phyloP scores from a whole-genome alignment of 2,329 filamentous ascomycete species.

The Colletotrichum sp. region DNA sequence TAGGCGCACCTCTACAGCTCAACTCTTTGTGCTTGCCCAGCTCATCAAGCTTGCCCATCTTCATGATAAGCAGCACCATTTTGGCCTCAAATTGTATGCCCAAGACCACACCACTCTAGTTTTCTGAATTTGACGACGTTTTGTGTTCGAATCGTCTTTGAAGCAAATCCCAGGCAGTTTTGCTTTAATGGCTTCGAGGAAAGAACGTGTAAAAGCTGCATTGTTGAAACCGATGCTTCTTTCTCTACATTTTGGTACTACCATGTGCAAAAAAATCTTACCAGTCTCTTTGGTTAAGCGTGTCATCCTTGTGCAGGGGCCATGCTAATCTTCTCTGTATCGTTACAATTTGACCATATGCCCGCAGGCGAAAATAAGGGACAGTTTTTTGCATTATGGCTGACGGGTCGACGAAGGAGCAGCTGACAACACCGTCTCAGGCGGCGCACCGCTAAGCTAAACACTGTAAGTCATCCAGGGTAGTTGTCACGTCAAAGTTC shows the following conservation, averaged over 20 bases:
- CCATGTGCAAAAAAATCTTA: background rate
- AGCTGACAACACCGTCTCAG: background rate
- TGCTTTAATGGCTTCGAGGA: background rate
- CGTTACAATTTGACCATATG: background rate
- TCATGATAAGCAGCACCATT: background rate
- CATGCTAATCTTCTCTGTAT: conserved; percentile 5
- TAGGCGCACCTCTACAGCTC: background rate
- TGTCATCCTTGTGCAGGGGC: background rate
- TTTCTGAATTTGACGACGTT: background rate
- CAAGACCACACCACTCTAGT: background rate
- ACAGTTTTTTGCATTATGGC: background rate
- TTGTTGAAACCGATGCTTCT: background rate
- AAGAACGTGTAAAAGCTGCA: background rate
- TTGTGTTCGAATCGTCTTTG: background rate
- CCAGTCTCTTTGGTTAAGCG: background rate
- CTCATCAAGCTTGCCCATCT: background rate
- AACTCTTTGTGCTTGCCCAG: background rate
- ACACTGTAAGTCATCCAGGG: background rate
- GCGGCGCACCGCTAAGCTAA: background rate
- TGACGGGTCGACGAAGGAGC: background rate
- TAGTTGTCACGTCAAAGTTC: background rate
- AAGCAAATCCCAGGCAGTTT: background rate
- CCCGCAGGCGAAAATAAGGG: background rate
- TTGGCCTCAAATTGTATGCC: background rate
- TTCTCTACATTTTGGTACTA: background rate